Conservation (phyloP, 495 filamentous ascomycete species). For the Emericellopsis terricola region DNA sequence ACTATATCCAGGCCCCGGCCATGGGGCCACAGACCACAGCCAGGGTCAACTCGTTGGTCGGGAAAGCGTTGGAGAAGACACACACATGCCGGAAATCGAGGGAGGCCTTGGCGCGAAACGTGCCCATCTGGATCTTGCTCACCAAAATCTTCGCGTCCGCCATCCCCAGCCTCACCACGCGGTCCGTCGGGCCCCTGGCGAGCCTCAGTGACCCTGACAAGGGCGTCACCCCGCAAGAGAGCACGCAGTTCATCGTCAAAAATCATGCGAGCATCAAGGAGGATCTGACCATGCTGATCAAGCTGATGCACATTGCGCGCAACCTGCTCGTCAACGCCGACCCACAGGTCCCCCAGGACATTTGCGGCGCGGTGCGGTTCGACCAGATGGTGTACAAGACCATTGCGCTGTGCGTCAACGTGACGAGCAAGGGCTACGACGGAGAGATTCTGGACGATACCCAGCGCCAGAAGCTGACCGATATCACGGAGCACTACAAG, state of each 20-base stretch:
- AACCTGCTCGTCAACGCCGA: slow-evolving; percentile 67
- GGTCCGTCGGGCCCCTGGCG: slow-evolving; percentile 18
- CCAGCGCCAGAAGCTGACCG: slow-evolving; percentile 26
- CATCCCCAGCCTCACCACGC: slow-evolving; percentile 16
- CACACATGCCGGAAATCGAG: slow-evolving; percentile 33
- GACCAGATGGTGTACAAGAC: slow-evolving; percentile 71
- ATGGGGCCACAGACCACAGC: slow-evolving; percentile 29
- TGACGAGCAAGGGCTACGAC: slow-evolving; percentile 80
- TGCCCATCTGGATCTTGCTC: slow-evolving; percentile 57
- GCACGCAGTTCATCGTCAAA: slow-evolving; percentile 57
- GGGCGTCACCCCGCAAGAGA: slow-evolving; percentile 37
- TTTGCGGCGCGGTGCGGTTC: slow-evolving; percentile 61
- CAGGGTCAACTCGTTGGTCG: slow-evolving; percentile 28
- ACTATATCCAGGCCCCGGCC: slow-evolving; percentile 28
- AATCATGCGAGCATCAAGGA: slow-evolving; percentile 59
- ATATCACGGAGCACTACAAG: slow-evolving; percentile 50
- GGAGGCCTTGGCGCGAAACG: slow-evolving; percentile 35
- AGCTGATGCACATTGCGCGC: slow-evolving; percentile 64
- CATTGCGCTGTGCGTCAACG: slow-evolving; percentile 67
- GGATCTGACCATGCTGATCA: slow-evolving; percentile 70
- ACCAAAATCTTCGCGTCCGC: slow-evolving; percentile 17
- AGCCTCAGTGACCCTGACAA: slow-evolving; percentile 19
- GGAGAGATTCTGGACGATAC: slow-evolving; percentile 61
- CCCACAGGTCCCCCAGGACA: slow-evolving; percentile 60
- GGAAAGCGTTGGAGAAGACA: slow-evolving; percentile 33